phyloP scores from a whole-genome alignment of 805 yeast species.

The Candida sanyiensis region DNA sequence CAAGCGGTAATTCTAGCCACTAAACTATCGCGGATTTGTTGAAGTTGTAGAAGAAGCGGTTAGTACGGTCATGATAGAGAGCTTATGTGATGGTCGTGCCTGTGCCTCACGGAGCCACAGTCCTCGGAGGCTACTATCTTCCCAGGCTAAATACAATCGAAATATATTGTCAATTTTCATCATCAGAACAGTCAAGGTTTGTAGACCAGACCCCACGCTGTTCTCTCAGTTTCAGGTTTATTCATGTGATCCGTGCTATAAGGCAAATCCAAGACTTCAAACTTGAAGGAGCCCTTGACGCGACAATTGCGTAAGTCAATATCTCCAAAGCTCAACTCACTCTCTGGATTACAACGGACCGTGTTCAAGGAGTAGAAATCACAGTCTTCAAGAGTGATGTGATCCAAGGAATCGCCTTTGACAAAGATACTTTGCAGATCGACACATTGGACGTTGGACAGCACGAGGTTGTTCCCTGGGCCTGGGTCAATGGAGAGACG shows the following conservation, averaged over 20 bases:
- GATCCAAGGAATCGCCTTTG: not conserved
- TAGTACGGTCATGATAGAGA: too few species aligned
- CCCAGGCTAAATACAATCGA: too few species aligned
- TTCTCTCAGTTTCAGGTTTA: not conserved
- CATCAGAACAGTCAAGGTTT: too few species aligned
- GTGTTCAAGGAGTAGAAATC: not conserved
- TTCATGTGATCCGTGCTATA: not conserved
- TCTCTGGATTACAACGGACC: not conserved
- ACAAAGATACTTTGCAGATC: not conserved
- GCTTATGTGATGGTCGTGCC: too few species aligned
- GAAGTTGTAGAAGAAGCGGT: not conserved
- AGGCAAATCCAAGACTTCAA: not conserved
- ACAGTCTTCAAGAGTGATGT: not conserved
- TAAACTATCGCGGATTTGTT: slow-evolving; percentile 1
- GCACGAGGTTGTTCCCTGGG: not conserved
- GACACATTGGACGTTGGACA: not conserved
- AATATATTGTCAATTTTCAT: too few species aligned
- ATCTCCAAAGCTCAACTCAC: not conserved
- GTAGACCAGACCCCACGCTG: not conserved
- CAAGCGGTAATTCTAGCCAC: slow-evolving; percentile 7
- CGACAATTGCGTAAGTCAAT: not conserved
- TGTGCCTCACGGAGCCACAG: too few species aligned
- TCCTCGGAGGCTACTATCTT: too few species aligned
- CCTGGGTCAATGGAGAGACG: not conserved
- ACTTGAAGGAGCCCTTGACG: not conserved